Percentiles rank a stretch among this genome's conserved stretches.
Evolutionary conservation across 2,329 filamentous ascomycete species (phyloP).

Genomic region (Diaporthe sp.): DNA sequence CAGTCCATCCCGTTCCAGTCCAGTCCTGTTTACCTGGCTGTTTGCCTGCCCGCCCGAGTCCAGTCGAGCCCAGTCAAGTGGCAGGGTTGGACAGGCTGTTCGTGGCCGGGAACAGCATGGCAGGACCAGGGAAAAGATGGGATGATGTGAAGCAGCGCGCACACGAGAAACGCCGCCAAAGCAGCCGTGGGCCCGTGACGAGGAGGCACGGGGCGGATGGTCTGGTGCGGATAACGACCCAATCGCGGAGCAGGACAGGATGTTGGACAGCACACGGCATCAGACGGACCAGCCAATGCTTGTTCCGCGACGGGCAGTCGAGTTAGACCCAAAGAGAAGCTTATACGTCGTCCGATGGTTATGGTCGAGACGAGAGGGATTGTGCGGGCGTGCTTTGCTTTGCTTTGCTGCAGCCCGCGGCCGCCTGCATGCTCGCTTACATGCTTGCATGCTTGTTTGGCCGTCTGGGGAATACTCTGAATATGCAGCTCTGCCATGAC

Average conservation of each 20-base stretch:
- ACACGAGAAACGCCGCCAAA: slow-evolving; percentile 12
- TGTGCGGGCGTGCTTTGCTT: background rate
- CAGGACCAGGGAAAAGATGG: background rate
- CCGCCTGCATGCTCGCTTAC: background rate
- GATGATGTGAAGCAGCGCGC: slow-evolving; percentile 13
- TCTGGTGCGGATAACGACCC: slow-evolving; percentile 19
- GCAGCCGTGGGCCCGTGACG: slow-evolving; percentile 1
- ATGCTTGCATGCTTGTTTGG: background rate
- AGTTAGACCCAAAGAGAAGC: slow-evolving; percentile 10
- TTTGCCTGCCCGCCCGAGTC: background rate
- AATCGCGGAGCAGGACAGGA: slow-evolving; percentile 17
- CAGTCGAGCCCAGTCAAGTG: background rate
- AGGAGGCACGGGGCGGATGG: slow-evolving; percentile 17
- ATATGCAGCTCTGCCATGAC: background rate
- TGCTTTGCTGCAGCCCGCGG: background rate
- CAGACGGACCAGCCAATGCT: slow-evolving; percentile 11
- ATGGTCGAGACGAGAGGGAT: slow-evolving; percentile 10
- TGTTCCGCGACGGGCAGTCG: background rate
- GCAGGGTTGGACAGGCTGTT: background rate
- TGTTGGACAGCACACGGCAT: background rate
- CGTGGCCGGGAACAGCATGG: background rate
- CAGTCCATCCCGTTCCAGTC: background rate
- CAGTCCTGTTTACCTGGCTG: background rate
- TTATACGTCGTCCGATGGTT: slow-evolving; percentile 10
- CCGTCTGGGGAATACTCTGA: background rate